Evolutionary conservation across 345 rosid species (phyloP).

Genomic region (Arabidopsis thaliana): TAIR10.1 NC_003074.8:6741001-6741500

Average conservation of each 20-base stretch:
- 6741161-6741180: not conserved
- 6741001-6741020: conserved; percentile 19
- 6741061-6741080: conserved; percentile 86
- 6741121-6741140: conserved; percentile 60
- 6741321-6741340: conserved; percentile 44
- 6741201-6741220: conserved; percentile 47
- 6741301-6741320: conserved; percentile 9
- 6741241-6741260: conserved; percentile 68
- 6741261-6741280: not conserved
- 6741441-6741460: conserved; percentile 54
- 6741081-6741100: conserved; percentile 82
- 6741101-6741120: conserved; percentile 84
- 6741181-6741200: conserved; percentile 63
- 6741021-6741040: conserved; percentile 36
- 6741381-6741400: conserved; percentile 79
- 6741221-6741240: conserved; percentile 47
- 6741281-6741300: not conserved
- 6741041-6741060: conserved; percentile 71
- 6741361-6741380: conserved; percentile 74
- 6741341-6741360: conserved; percentile 70
- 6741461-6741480: conserved; percentile 67
- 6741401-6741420: conserved; percentile 46
- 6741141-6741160: not conserved
- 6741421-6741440: conserved; percentile 42
- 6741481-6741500: conserved; percentile 69